Percentiles rank a stretch among this genome's conserved stretches.
Evolutionary conservation across 2,329 filamentous ascomycete genomes (phyloP).

Genomic region (Ceratocystis diversiconidia): DNA sequence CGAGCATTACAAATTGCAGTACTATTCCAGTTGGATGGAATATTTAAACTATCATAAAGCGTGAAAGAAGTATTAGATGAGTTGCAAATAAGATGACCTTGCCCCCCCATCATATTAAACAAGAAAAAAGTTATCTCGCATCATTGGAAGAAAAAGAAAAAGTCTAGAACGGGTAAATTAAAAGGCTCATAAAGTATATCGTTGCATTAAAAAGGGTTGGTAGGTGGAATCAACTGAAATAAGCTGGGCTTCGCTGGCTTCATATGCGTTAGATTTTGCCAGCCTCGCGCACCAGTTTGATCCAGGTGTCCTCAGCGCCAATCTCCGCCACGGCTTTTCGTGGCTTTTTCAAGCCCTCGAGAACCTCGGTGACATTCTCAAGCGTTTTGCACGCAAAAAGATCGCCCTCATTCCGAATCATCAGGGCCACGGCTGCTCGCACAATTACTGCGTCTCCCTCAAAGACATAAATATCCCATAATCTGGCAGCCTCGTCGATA

Average conservation of each 20-base stretch:
- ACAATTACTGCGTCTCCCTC: conserved; percentile 63
- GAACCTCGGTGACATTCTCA: conserved; percentile 31
- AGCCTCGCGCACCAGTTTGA: conserved; percentile 28
- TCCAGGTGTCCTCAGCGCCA: conserved; percentile 37
- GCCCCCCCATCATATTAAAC: not conserved
- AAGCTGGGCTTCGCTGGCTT: not conserved
- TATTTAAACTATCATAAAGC: not conserved
- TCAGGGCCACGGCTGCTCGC: conserved; percentile 53
- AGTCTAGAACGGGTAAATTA: conserved; percentile 2
- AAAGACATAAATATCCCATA: conserved; percentile 75
- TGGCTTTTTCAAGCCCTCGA: conserved; percentile 25
- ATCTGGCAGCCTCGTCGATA: conserved; percentile 54
- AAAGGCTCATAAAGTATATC: not conserved
- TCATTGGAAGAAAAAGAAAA: not conserved
- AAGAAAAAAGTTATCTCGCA: not conserved
- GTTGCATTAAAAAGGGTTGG: not conserved
- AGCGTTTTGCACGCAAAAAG: conserved; percentile 34
- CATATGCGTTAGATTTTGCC: conserved; percentile 25
- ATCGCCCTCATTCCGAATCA: conserved; percentile 40
- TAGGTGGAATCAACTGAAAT: not conserved
- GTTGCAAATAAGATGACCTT: not conserved
- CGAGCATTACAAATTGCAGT: conserved; percentile 5
- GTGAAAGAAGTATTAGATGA: not conserved
- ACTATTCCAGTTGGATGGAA: not conserved
- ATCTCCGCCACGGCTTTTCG: conserved; percentile 28